Percentiles rank a stretch among this genome's conserved stretches.
These are phyloP conservation scores for Solanum dulcamara DNA, from an alignment of 257 asterid genomes.

Conservation along the genomic window DNA sequence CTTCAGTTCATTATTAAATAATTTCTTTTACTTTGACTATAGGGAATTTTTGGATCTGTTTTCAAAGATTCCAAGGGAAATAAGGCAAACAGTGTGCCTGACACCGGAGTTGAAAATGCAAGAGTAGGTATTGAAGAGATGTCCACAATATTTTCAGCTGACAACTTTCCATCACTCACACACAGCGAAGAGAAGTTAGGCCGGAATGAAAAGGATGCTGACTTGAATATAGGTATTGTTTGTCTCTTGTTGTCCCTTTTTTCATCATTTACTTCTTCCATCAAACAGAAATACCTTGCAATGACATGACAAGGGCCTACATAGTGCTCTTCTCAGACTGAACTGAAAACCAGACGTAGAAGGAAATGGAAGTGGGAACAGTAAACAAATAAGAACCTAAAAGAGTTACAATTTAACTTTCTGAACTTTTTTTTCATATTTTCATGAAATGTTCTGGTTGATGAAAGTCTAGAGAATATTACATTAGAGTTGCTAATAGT, in stretches of 20 bases:
- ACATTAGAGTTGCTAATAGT: not conserved
- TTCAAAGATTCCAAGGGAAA: conserved; percentile 54
- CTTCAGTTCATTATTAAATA: not conserved
- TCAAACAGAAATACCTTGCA: not conserved
- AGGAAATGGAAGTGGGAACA: not conserved
- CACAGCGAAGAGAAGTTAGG: conserved; percentile 31
- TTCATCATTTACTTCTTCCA: not conserved
- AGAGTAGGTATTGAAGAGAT: conserved; percentile 46
- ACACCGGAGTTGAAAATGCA: conserved; percentile 36
- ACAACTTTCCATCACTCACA: conserved; percentile 40
- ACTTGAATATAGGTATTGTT: conserved; percentile 64
- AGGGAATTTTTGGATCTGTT: conserved; percentile 72
- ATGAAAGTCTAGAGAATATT: not conserved
- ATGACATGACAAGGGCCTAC: not conserved
- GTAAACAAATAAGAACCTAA: not conserved
- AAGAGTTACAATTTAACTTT: not conserved
- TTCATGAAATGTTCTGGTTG: not conserved
- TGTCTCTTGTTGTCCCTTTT: not conserved
- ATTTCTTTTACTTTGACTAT: not conserved
- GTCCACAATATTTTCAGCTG: conserved; percentile 38
- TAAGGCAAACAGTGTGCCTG: conserved; percentile 38
- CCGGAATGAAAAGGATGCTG: conserved; percentile 29
- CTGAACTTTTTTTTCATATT: not conserved
- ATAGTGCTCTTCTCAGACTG: not conserved
- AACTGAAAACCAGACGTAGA: not conserved